These are phyloP conservation scores for Claviceps sp. DNA, from an alignment of 2,329 filamentous ascomycete species.

Conservation along the genomic window DNA sequence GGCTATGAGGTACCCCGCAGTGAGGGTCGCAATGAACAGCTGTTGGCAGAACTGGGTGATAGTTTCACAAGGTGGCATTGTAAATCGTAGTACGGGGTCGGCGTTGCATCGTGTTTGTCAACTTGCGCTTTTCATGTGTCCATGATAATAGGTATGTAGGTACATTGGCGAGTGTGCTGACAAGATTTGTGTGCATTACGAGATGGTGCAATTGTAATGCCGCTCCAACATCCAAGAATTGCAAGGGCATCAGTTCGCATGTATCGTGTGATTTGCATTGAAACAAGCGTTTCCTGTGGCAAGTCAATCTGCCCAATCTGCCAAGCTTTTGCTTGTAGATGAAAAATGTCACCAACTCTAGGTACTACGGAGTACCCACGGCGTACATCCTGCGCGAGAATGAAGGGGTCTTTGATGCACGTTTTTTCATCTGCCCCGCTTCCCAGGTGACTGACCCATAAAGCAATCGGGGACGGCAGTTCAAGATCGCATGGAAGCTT, in stretches of 20 bases:
- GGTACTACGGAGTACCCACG: too few species aligned
- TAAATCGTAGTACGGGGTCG: too few species aligned
- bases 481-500: background rate
- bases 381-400: background rate
- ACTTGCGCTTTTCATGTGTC: too few species aligned
- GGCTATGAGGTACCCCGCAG: too few species aligned
- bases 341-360: background rate
- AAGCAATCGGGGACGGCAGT: background rate
- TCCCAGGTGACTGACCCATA: background rate
- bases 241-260: background rate
- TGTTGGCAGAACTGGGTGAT: too few species aligned
- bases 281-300: background rate
- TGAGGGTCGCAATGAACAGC: too few species aligned
- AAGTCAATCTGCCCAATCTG: background rate
- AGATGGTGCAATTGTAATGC: background rate
- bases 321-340: background rate
- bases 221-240: background rate
- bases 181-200: background rate
- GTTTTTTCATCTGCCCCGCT: background rate
- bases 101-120: too few species aligned
- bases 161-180: background rate
- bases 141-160: too few species aligned
- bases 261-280: background rate
- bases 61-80: too few species aligned
- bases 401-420: background rate